These are phyloP conservation scores for Clitocybe nebularis DNA, from an alignment of 1,284 basidiomycete genomes.

Conservation along the genomic window DNA sequence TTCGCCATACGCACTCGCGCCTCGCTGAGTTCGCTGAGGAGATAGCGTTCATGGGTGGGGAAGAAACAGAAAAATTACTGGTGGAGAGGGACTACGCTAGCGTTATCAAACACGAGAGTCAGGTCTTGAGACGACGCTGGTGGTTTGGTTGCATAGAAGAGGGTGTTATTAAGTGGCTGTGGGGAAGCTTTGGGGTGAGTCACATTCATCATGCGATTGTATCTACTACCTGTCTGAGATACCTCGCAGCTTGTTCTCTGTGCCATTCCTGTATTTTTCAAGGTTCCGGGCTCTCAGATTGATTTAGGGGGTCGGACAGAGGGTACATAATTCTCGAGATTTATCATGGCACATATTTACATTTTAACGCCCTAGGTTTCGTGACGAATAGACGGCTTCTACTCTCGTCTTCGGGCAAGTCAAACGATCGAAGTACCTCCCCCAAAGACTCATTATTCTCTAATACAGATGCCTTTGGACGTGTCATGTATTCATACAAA, in stretches of 20 bases:
- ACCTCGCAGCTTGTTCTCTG: conserved; percentile 74
- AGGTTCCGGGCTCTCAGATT: conserved; percentile 67
- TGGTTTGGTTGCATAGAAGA: conserved; percentile 94
- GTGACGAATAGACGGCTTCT: conserved; percentile 92
- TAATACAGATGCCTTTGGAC: conserved; percentile 68
- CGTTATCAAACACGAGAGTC: conserved; percentile 86
- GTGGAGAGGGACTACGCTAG: conserved; percentile 90
- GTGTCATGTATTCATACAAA: conserved; percentile 95
- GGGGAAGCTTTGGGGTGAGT: conserved; percentile 89
- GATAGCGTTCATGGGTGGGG: conserved; percentile 90
- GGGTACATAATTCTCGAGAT: conserved; percentile 38
- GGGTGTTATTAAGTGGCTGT: conserved; percentile 96
- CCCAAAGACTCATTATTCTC: background rate
- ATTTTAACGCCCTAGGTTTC: conserved; percentile 53
- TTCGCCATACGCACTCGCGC: conserved; percentile 93
- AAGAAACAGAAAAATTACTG: conserved; percentile 89
- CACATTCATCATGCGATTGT: background rate
- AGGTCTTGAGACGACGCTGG: conserved; percentile 78
- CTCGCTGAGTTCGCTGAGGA: conserved; percentile 93
- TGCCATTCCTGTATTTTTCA: conserved; percentile 92
- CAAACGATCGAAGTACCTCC: background rate
- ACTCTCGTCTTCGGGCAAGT: conserved; percentile 70
- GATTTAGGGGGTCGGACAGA: conserved; percentile 87
- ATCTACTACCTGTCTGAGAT: background rate
- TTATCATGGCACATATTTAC: background rate